Percentiles rank a stretch among this genome's conserved stretches.
phyloP scores from a whole-genome alignment of 2,329 filamentous ascomycete species.

The Allantophomopsis lycopodina region DNA sequence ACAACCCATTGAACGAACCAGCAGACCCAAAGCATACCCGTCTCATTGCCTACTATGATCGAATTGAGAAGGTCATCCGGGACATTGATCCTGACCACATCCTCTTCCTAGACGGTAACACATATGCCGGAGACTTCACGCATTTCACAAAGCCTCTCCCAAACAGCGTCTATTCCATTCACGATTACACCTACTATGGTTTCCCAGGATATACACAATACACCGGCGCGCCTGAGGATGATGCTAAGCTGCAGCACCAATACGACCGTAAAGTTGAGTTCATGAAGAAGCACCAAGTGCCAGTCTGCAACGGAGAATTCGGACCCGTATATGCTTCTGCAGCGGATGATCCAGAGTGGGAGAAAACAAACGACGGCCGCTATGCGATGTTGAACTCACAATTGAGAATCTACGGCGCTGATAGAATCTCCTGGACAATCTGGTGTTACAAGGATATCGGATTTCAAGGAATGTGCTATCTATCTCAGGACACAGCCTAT shows the following conservation, averaged over 20 bases:
- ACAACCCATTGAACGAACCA: conserved; percentile 19
- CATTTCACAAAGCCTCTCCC: conserved; percentile 27
- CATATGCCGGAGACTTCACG: conserved; percentile 36
- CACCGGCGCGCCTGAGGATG: conserved; percentile 26
- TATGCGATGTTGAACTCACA: conserved; percentile 32
- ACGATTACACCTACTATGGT: conserved; percentile 37
- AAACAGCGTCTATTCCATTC: conserved; percentile 35
- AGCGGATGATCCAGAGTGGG: conserved; percentile 18
- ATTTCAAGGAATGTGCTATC: conserved; percentile 39
- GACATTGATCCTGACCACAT: conserved; percentile 31
- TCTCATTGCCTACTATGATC: conserved; percentile 25
- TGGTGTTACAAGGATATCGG: conserved; percentile 46
- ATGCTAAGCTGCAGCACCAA: conserved; percentile 22
- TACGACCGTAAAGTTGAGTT: conserved; percentile 29
- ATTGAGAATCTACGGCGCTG: conserved; percentile 34
- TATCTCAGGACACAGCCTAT: conserved; percentile 29
- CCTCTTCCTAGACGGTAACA: conserved; percentile 36
- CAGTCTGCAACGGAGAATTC: conserved; percentile 37
- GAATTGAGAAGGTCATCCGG: conserved; percentile 24
- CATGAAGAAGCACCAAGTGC: conserved; percentile 24
- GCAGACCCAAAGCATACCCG: conserved; percentile 20
- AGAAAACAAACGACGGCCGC: conserved; percentile 26
- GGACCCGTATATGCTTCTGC: conserved; percentile 25
- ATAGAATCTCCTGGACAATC: conserved; percentile 41
- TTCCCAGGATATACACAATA: conserved; percentile 30